A percentile compares a stretch with the other conserved stretches of the same genome.
Evolutionary conservation across 257 asterid genomes (phyloP).

Genomic region (Gentiana dahurica): DNA sequence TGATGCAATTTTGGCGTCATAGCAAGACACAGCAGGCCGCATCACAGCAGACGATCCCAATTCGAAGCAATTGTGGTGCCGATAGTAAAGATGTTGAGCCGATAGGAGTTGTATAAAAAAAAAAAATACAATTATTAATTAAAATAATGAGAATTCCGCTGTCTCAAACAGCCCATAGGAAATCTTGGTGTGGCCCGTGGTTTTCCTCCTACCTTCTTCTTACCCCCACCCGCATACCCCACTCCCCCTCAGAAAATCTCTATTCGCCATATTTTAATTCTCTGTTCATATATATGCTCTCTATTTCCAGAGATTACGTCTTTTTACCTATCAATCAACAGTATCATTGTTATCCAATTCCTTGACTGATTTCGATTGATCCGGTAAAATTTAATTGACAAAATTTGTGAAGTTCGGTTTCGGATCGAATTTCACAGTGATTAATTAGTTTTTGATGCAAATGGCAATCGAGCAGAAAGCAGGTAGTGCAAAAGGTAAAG

Average conservation of each 20-base stretch:
- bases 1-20: too few relatives aligned
- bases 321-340: neutral
- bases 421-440: too few relatives aligned
- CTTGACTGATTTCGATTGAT: neutral
- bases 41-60: too few relatives aligned
- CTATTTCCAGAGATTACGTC: constrained; percentile 1
- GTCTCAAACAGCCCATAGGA: constrained; percentile 56
- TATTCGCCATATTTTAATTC: constrained; percentile 12
- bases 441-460: constrained; percentile 18
- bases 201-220: constrained; percentile 19
- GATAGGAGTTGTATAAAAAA: too few relatives aligned
- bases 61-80: too few relatives aligned
- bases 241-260: neutral
- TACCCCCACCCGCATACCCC: constrained; percentile 6
- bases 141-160: constrained; percentile 32
- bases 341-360: constrained; percentile 1
- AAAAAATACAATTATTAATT: neutral
- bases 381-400: too few relatives aligned
- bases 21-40: too few relatives aligned
- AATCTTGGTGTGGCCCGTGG: constrained; percentile 45
- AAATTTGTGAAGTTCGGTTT: too few relatives aligned
- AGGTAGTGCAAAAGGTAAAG: constrained; percentile 38
- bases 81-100: too few relatives aligned
- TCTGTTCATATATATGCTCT: neutral
- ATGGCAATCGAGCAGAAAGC: constrained; percentile 57